Evolutionary conservation across 2,329 filamentous ascomycete genomes (phyloP).

Genomic region (Aspergillus cejpii): DNA sequence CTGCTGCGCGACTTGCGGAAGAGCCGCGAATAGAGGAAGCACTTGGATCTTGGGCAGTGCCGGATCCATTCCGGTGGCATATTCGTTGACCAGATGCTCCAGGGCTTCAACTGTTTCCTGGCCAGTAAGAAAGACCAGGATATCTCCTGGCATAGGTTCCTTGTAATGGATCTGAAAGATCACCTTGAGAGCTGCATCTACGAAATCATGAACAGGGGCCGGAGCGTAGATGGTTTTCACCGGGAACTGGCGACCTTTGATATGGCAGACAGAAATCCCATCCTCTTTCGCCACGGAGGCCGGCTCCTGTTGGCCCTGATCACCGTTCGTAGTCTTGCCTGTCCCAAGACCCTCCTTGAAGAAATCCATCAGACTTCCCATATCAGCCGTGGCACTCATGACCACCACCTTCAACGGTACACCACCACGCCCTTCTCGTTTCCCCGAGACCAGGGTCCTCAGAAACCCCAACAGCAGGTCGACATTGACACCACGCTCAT

Average conservation of each 20-base stretch:
- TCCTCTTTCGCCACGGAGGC: constrained; percentile 15
- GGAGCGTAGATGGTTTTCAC: constrained; percentile 71
- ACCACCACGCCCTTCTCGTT: constrained; percentile 59
- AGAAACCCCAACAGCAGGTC: constrained; percentile 86
- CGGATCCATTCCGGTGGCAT: constrained; percentile 63
- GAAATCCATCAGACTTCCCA: constrained; percentile 69
- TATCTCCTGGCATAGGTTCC: constrained; percentile 86
- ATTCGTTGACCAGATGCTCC: constrained; percentile 73
- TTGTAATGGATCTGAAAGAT: constrained; percentile 83
- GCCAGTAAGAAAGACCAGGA: constrained; percentile 84
- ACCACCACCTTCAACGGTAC: constrained; percentile 78
- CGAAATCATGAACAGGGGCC: constrained; percentile 69
- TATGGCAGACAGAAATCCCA: constrained; percentile 55
- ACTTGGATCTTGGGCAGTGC: constrained; percentile 63
- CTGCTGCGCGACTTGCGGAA: constrained; percentile 80
- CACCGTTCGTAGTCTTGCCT: not conserved
- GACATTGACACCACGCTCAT: constrained; percentile 91
- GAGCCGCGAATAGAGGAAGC: constrained; percentile 79
- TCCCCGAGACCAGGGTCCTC: constrained; percentile 61
- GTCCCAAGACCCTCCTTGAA: constrained; percentile 48
- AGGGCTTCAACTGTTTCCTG: constrained; percentile 86
- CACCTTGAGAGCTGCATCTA: constrained; percentile 71
- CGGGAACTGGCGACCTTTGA: constrained; percentile 80
- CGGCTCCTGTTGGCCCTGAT: constrained; percentile 6
- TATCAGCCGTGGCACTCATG: constrained; percentile 95